These are phyloP conservation scores for Apiospora rasikravindrae DNA, from an alignment of 2,329 filamentous ascomycete species.

Conservation along the genomic window DNA sequence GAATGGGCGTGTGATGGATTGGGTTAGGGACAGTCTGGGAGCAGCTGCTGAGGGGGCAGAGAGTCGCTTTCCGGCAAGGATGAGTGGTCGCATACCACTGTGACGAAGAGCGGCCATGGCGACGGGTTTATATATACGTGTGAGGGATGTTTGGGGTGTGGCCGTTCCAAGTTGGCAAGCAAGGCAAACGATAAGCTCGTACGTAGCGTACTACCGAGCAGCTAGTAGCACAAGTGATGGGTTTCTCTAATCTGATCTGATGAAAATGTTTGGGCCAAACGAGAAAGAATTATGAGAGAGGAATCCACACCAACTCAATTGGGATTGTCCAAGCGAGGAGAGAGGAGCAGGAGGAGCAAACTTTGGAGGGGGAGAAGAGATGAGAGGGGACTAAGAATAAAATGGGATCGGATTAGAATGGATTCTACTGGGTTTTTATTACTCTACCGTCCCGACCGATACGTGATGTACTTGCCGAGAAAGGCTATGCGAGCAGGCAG, in stretches of 20 bases:
- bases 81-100: conserved; percentile 35
- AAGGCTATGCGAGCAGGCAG: neutral
- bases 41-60: conserved; percentile 21
- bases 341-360: conserved; percentile 5
- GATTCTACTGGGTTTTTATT: neutral
- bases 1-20: conserved; percentile 27
- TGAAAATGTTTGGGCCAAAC: neutral
- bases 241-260: neutral
- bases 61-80: conserved; percentile 27
- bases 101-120: conserved; percentile 37
- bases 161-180: conserved; percentile 1
- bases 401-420: conserved; percentile 11
- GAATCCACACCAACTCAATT: conserved; percentile 17
- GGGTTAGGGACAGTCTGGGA: conserved; percentile 21
- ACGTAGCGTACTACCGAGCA: neutral
- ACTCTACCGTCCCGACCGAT: neutral
- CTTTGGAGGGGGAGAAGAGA: neutral
- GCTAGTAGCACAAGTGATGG: neutral
- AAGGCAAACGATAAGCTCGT: conserved; percentile 1
- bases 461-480: neutral
- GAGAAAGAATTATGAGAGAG: conserved; percentile 8
- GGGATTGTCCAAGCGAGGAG: conserved; percentile 19
- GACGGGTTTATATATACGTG: conserved; percentile 6
- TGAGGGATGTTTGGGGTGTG: neutral
- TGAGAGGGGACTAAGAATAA: neutral